Evolutionary conservation across 306 rosid species (phyloP).

Genomic region (Cicer arietinum): DNA sequence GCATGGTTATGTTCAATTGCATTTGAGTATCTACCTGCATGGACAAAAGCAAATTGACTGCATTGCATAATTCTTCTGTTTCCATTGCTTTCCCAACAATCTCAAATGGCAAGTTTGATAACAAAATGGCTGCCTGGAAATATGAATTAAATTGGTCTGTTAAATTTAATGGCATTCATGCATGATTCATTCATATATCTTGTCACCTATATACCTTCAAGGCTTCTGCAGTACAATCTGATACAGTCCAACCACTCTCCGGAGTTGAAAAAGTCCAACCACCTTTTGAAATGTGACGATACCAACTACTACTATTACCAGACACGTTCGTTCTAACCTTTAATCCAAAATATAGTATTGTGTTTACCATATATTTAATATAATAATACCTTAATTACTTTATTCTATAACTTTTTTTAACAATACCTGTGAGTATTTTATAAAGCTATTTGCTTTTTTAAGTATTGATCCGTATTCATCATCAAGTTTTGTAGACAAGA

Average conservation of each 20-base stretch:
- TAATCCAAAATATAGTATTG: neutral
- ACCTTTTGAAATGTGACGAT: constrained; percentile 72
- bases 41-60: constrained; percentile 67
- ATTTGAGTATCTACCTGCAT: constrained; percentile 48
- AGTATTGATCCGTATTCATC: constrained; percentile 64
- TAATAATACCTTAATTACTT: neutral
- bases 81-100: constrained; percentile 59
- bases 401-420: constrained; percentile 1
- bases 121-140: constrained; percentile 60
- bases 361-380: neutral
- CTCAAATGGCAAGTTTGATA: constrained; percentile 62
- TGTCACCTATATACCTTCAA: constrained; percentile 53
- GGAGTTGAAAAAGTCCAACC: constrained; percentile 83
- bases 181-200: too few relatives aligned
- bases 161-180: too few relatives aligned
- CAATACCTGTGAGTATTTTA: constrained; percentile 63
- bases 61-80: constrained; percentile 50
- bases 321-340: constrained; percentile 54
- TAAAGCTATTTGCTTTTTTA: constrained; percentile 62
- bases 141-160: too few relatives aligned
- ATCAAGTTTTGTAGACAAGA: constrained; percentile 57
- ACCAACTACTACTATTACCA: constrained; percentile 56
- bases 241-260: constrained; percentile 72
- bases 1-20: too few relatives aligned
- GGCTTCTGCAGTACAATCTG: constrained; percentile 81